These are phyloP conservation scores for Citrullus colocynthis DNA, from an alignment of 306 rosid genomes.

Conservation along the genomic window DNA sequence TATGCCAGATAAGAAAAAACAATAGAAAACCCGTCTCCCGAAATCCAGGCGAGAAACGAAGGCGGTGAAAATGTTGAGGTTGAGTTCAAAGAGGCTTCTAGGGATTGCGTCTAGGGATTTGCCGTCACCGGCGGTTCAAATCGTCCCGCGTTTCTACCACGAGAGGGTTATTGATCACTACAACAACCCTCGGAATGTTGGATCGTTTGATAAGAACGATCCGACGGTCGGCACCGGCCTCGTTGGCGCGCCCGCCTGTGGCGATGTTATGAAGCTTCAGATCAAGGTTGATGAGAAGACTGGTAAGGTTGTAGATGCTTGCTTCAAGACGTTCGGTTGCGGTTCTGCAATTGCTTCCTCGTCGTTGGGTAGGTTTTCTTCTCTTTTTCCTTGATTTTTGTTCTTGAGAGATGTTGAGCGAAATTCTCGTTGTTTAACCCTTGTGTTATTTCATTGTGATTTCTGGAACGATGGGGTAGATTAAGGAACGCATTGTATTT, in stretches of 20 bases:
- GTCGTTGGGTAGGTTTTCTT: conserved; percentile 47
- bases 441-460: neutral
- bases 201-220: conserved; percentile 70
- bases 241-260: conserved; percentile 89
- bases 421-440: neutral
- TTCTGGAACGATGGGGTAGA: neutral
- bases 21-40: neutral
- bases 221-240: conserved; percentile 75
- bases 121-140: conserved; percentile 22
- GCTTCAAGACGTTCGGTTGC: conserved; percentile 88
- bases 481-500: neutral
- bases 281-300: conserved; percentile 66
- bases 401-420: neutral
- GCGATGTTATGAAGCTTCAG: conserved; percentile 92
- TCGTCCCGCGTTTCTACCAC: conserved; percentile 47
- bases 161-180: conserved; percentile 87
- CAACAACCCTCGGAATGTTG: conserved; percentile 74
- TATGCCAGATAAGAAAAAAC: neutral
- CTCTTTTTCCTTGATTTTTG: neutral
- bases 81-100: conserved; percentile 32
- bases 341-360: conserved; percentile 94
- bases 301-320: conserved; percentile 73
- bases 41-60: neutral
- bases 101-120: conserved; percentile 27
- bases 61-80: conserved; percentile 38